Percentiles rank a stretch among this genome's conserved stretches.
These are phyloP conservation scores for Leccinum rimulosum DNA, from an alignment of 768 basidiomycete species.

Conservation along the genomic window DNA sequence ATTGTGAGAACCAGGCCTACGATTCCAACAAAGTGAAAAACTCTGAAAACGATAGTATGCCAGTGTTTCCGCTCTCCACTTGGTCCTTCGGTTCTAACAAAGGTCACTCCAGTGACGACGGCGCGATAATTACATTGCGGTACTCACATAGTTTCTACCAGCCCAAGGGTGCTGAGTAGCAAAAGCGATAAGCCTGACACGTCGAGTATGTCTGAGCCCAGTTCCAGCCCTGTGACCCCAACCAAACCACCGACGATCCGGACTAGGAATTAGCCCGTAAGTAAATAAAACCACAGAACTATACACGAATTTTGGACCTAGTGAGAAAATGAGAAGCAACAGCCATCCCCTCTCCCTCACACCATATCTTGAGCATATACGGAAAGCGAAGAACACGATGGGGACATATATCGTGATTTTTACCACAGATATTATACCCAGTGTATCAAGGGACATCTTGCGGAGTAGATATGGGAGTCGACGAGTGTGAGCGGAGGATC, in stretches of 20 bases:
- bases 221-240: too few relatives aligned
- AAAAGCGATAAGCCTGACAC: conserved; percentile 38
- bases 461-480: neutral
- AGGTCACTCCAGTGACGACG: neutral
- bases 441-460: conserved; percentile 36
- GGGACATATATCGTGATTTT: conserved; percentile 61
- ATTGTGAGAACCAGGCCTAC: conserved; percentile 28
- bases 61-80: conserved; percentile 12
- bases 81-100: conserved; percentile 28
- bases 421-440: conserved; percentile 55
- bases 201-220: conserved; percentile 11
- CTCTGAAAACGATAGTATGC: conserved; percentile 13
- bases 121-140: neutral
- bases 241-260: conserved; percentile 56
- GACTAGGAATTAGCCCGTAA: conserved; percentile 34
- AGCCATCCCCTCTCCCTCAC: conserved; percentile 63
- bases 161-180: conserved; percentile 35
- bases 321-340: conserved; percentile 57
- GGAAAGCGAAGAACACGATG: conserved; percentile 43
- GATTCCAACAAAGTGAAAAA: conserved; percentile 30
- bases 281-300: neutral
- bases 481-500: neutral
- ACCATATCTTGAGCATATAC: conserved; percentile 53
- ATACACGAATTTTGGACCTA: conserved; percentile 39
- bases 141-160: conserved; percentile 36